Conservation (phyloP, 139 green algal species). For the Chlamydomonas sphaeroides region DNA sequence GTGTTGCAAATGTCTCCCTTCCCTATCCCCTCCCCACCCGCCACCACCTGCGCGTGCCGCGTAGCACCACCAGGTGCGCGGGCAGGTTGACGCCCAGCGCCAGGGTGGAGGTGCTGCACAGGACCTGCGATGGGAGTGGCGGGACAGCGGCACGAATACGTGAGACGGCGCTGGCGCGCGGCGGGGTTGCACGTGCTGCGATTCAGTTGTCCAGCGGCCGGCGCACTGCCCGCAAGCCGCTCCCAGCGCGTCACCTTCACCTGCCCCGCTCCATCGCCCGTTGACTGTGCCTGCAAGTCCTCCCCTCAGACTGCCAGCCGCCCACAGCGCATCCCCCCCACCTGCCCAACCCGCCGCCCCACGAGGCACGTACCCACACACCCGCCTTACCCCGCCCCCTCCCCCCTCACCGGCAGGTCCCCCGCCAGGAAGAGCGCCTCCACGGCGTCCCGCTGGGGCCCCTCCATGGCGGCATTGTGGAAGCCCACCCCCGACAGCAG, state of each 20-base stretch:
- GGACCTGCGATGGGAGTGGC: slow-evolving; percentile 60
- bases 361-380: neutral
- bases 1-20: too few species aligned
- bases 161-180: too few species aligned
- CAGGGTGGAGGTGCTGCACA: slow-evolving; percentile 92
- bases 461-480: slow-evolving; percentile 85
- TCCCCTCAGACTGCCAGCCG: too few species aligned
- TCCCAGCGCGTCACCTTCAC: too few species aligned
- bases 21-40: neutral
- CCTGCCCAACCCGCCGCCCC: too few species aligned
- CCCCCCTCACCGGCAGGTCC: slow-evolving; percentile 62
- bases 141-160: neutral
- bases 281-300: too few species aligned
- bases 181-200: too few species aligned
- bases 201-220: too few species aligned
- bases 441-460: slow-evolving; percentile 72
- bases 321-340: too few species aligned
- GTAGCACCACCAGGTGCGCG: slow-evolving; percentile 92
- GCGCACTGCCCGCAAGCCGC: too few species aligned
- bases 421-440: slow-evolving; percentile 81
- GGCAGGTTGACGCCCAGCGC: slow-evolving; percentile 95
- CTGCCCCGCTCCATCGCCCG: too few species aligned
- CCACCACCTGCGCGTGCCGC: slow-evolving; percentile 76
- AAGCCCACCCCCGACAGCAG: slow-evolving; percentile 78
- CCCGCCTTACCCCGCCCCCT: neutral